Evolutionary conservation across 495 filamentous ascomycete species (phyloP), one percentile per base, ranked within the genome.

Genomic region (Penicillium macrosclerotiorum): DNA sequence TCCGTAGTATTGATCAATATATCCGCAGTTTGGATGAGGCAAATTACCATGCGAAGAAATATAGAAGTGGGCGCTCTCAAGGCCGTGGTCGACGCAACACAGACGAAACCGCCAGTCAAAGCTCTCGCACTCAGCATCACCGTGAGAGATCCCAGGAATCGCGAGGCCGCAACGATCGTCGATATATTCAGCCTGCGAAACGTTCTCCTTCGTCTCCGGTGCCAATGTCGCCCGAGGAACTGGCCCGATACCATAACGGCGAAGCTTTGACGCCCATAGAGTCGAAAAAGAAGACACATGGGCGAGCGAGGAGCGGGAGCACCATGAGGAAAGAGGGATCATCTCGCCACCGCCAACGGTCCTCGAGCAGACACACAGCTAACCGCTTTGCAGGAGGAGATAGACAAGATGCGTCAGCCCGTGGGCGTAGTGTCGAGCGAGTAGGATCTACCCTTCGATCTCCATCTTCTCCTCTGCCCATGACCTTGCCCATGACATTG

Each of bases 181-280:
- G 83, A 33, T 86, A 85, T 50, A 87, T 89, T 50, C 86, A 82
- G 29, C 85, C 90, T 22, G 85, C 88, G 5, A 94, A 95, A 59
- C 77, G 88, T 4, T 95, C 90, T 5, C 90, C 90, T 4, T 92
- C 88, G 32, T 95, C 90, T 8, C 90, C 90, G 0, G 80, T 94
- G 9, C 88, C 89, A 13, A 95, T 96, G 90, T 91, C 89, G 1
- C 88, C 89, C 0, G 88, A 95, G 52, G 88, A 93, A 47, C 53
- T 87, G 52, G 79, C 81, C 54, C 78, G 74, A 51, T 71, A 80
- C 26, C 72, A 77, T 37, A 76, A 65, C 0, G 71, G 68, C 1
- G 72, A 58, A 23, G 50, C 67, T 12, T 75, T 74, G 6, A 74
- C 63, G 33, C 63, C 67, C 7, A 63, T 72, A 12, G 69, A 72